Base-by-base conservation (phyloP, 2,329 filamentous ascomycete genomes). In the Trichoderma gracile region DNA sequence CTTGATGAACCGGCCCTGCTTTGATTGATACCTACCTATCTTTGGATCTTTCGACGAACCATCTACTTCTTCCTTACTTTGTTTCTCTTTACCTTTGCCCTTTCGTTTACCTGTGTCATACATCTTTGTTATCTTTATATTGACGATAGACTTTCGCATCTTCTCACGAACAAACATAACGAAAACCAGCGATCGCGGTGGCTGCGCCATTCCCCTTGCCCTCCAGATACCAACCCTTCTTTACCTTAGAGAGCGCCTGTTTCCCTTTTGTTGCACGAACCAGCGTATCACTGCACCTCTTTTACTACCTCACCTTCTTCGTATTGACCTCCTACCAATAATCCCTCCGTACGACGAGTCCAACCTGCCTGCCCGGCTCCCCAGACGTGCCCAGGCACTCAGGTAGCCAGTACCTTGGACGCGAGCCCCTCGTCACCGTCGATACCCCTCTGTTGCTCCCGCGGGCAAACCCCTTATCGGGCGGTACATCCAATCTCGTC, bases 381-480 rank as follows among this genome's bases (percentile, higher is more conserved):
- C 33, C 33, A 14, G 33, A 38, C 33, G 33, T 54, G 46, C 33
- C 23, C 42, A 42, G 46, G 47, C 25, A 14, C 12, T 14, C n/a
- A 12, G 33, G 49, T 25, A 27, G 25, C 25, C 21, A 56, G 59
- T 63, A 55, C 52, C 60, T 56, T 38, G 19, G 33, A 56, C 60
- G 62, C 64, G 64, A 65, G 33, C 64, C 64, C 64, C 56, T 59
- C 57, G 63, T 62, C 63, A 43, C 53, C 64, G 49, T 55, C 64
- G 64, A 63, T 57, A 63, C 59, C 58, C 64, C 59, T 63, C 63
- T 57, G 47, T 56, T 30, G 25, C 43, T 65, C 47, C 50, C 49
- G 63, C 58, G 47, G 57, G 27, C 56, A 53, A 56, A 62, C 63
- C 57, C 63, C 63, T 65, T 62, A 62, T 62, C 52, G 42, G 43